phyloP scores from a whole-genome alignment of 2,329 filamentous ascomycete species.

The Curvularia sp. region DNA sequence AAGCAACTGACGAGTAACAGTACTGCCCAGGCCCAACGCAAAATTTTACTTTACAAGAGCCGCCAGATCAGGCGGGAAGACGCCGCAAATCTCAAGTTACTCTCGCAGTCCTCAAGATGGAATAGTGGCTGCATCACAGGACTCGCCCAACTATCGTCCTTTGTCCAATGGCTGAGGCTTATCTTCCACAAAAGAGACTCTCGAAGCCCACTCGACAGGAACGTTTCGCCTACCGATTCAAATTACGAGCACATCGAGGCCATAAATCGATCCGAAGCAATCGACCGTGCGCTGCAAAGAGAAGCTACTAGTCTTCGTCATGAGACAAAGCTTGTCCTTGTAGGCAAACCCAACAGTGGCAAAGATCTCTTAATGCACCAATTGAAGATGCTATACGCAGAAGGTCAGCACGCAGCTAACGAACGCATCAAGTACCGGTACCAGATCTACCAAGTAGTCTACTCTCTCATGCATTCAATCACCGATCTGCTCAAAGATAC shows the following conservation, averaged over 20 bases:
- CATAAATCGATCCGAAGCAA: slow-evolving; percentile 45
- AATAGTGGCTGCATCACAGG: slow-evolving; percentile 39
- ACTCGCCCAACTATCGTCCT: slow-evolving; percentile 41
- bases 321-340: slow-evolving; percentile 47
- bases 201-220: slow-evolving; percentile 21
- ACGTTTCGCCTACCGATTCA: slow-evolving; percentile 36
- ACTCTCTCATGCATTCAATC: slow-evolving; percentile 46
- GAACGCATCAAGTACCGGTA: slow-evolving; percentile 40
- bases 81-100: slow-evolving; percentile 37
- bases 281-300: slow-evolving; percentile 45
- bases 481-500: slow-evolving; percentile 47
- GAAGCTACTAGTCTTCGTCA: slow-evolving; percentile 43
- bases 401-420: slow-evolving; percentile 42
- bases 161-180: slow-evolving; percentile 45
- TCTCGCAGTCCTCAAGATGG: slow-evolving; percentile 40
- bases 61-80: slow-evolving; percentile 47
- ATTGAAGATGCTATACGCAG: slow-evolving; percentile 47
- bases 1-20: slow-evolving; percentile 35
- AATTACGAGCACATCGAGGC: slow-evolving; percentile 45
- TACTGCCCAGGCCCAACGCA: slow-evolving; percentile 48
- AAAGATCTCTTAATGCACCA: slow-evolving; percentile 50
- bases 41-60: slow-evolving; percentile 48
- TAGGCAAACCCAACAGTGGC: slow-evolving; percentile 40
- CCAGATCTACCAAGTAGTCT: slow-evolving; percentile 41
- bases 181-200: slow-evolving; percentile 41